Base-by-base conservation (phyloP, 164 flowering plant genomes). In the Tetracentron sinense region DNA sequence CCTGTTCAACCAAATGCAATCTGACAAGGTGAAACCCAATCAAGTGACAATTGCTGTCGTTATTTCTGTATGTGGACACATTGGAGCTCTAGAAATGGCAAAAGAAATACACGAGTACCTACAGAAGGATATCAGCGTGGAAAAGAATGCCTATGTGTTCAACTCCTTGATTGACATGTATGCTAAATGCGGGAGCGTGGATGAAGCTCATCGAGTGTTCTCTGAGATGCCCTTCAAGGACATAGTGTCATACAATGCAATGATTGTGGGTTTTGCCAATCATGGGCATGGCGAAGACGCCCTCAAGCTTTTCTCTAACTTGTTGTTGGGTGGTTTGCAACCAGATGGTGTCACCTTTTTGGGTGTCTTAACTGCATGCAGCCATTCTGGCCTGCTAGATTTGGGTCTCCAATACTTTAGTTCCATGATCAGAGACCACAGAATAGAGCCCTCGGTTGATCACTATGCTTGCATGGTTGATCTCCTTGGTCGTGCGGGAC, bases 151-250 rank as follows among this genome's bases (percentile, higher is more conserved):
- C 20, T 23, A 54, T 27, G 33, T 63, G 7, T 63, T 26, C 12
- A 63, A 63, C 54, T 38, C 67, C 25, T 58, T 82, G 70, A 64
- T 82, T 6, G 82, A 82, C 67, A 80, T 78, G 82, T 82, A 80
- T 67, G 74, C 82, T n/a, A 78, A 80, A 67, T 82, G 82, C 68
- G 84, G 86, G 1, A 61, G 54, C 1, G 6, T 63, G 35, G 52
- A 26, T 63, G 52, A 54, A 27, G 67, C 67, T 42, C 20, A 63
- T 28, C 20, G 28, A 7, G 26, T 63, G 50, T 63, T 63, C 33
- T 7, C 26, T 26, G 48, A 54, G 19, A 63, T 63, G 60, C 52
- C 58, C 15, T 14, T 27, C 29, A 56, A 56, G 54, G 68, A 64
- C 23, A 30, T 22, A 1, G 68, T 64, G 44, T 64, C 68, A 6